These are phyloP conservation scores for Macadamia tetraphylla DNA, from an alignment of 164 flowering plant genomes.

Conservation along the genomic window DNA sequence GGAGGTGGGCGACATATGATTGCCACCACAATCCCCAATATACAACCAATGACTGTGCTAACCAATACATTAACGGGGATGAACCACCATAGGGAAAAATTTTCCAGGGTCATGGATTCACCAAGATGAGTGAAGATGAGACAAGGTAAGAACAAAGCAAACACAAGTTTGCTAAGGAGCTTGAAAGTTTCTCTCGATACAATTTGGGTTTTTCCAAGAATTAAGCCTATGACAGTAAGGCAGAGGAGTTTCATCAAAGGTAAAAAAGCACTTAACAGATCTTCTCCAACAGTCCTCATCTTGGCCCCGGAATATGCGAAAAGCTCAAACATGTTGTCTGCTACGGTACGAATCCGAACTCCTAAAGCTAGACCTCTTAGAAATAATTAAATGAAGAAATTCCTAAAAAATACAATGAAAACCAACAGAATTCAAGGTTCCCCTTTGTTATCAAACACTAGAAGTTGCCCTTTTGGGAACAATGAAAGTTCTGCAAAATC, in stretches of 20 bases:
- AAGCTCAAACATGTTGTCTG: slow-evolving; percentile 7
- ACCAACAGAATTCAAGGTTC: background rate
- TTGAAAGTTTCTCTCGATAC: slow-evolving; percentile 71
- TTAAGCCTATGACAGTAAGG: slow-evolving; percentile 63
- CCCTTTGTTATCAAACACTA: background rate
- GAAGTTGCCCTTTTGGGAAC: background rate
- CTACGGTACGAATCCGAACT: too few relatives aligned
- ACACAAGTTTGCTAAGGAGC: slow-evolving; percentile 91
- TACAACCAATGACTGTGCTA: slow-evolving; percentile 58
- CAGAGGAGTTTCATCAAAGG: slow-evolving; percentile 79
- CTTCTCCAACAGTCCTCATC: slow-evolving; percentile 16
- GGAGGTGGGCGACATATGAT: slow-evolving; percentile 75
- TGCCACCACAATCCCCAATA: slow-evolving; percentile 65
- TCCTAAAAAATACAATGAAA: background rate
- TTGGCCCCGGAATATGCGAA: slow-evolving; percentile 6
- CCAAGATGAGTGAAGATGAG: slow-evolving; percentile 77
- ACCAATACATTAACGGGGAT: slow-evolving; percentile 75
- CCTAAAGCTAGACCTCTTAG: slow-evolving; percentile 6
- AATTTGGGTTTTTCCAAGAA: slow-evolving; percentile 53
- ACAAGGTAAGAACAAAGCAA: slow-evolving; percentile 83
- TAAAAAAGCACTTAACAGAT: slow-evolving; percentile 42
- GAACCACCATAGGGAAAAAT: slow-evolving; percentile 73
- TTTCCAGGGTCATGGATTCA: slow-evolving; percentile 45
- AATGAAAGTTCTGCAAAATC: too few relatives aligned
- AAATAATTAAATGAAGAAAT: background rate